phyloP scores from a whole-genome alignment of 352 stramenopile genomes.

The Phytophthora citricola region DNA sequence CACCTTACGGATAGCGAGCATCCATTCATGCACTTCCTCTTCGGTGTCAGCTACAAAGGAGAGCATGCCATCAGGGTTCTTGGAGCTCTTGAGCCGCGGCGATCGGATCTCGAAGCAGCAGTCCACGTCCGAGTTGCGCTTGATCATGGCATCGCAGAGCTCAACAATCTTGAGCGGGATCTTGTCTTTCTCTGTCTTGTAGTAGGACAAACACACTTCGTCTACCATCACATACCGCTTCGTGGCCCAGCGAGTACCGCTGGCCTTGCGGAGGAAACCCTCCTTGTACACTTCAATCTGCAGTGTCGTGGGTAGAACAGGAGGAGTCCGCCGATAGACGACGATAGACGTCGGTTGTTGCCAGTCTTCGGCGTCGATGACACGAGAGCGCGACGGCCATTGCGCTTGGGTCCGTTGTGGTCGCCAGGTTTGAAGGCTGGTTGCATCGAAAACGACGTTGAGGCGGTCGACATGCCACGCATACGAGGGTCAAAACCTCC shows the following conservation, averaged over 20 bases:
- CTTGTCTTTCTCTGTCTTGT: slow-evolving; percentile 85
- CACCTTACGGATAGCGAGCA: slow-evolving; percentile 87
- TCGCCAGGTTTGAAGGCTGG: slow-evolving; percentile 60
- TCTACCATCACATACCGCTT: slow-evolving; percentile 91
- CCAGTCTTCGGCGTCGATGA: slow-evolving; percentile 56
- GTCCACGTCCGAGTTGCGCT: slow-evolving; percentile 83
- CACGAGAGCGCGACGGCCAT: slow-evolving; percentile 69
- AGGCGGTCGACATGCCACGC: slow-evolving; percentile 47
- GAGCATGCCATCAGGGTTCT: slow-evolving; percentile 82
- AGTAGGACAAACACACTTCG: slow-evolving; percentile 84
- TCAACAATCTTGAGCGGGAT: slow-evolving; percentile 89
- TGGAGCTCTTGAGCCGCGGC: slow-evolving; percentile 83
- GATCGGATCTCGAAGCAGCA: slow-evolving; percentile 89
- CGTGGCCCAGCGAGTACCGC: slow-evolving; percentile 80
- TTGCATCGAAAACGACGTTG: slow-evolving; percentile 66
- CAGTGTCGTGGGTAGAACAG: slow-evolving; percentile 70
- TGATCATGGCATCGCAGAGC: slow-evolving; percentile 81
- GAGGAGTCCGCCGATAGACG: slow-evolving; percentile 43
- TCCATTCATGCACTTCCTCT: slow-evolving; percentile 89
- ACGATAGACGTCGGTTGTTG: slow-evolving; percentile 55
- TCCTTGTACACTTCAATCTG: slow-evolving; percentile 85
- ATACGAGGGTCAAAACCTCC: slow-evolving; percentile 36
- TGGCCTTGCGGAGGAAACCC: slow-evolving; percentile 85
- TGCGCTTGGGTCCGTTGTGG: slow-evolving; percentile 52
- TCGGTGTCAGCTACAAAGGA: slow-evolving; percentile 88